Evolutionary conservation across 2,329 filamentous ascomycete genomes (phyloP), one percentile per base, ranked within the genome.

Genomic region (Coniosporium tulheliwenetii): DNA sequence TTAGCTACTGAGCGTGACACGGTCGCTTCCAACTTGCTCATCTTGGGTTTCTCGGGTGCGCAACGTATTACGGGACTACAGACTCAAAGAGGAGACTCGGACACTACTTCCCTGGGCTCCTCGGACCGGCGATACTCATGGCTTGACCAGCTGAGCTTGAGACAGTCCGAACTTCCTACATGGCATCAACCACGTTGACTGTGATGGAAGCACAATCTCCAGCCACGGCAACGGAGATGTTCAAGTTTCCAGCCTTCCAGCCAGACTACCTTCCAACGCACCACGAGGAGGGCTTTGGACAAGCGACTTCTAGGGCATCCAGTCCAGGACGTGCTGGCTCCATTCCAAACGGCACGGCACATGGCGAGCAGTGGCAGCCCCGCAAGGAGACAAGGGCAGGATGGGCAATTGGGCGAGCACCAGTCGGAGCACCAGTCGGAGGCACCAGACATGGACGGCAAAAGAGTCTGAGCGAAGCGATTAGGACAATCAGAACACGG

Each of bases 381-480:
- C 69, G 73, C 36, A 74, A 68, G 53, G 67, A 73, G 46, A 66
- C 62, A 47, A 65, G 65, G 48, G 55, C 63, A 43, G 51, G 60
- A 16, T 63, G 66, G 57, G 52, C 60, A 33, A 61, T 64, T 48
- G 58, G 59, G 37, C 58, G 60, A 32, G 54, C 34, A 45, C 45
- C 43, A 53, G 14, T 46, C 47, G 44, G 60, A 32, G 54, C 34
- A 45, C 45, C 43, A 53, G 14, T 46, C 47, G 44, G 54, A 47
- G 47, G 55, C 49, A 46, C 50, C 36, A 65, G 76, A 49, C 83
- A 87, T 54, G 67, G 66, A 13, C 70, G 81, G 48, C 85, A 91
- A 57, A 93, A 89, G 70, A 94, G 86, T 61, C 73, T 95, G 50
- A 79, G 77, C 52, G 85, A 94, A 60, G 85, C 89, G n/a, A 74